These are phyloP conservation scores for Collybia mongolica DNA, from an alignment of 768 basidiomycete species.

Conservation along the genomic window DNA sequence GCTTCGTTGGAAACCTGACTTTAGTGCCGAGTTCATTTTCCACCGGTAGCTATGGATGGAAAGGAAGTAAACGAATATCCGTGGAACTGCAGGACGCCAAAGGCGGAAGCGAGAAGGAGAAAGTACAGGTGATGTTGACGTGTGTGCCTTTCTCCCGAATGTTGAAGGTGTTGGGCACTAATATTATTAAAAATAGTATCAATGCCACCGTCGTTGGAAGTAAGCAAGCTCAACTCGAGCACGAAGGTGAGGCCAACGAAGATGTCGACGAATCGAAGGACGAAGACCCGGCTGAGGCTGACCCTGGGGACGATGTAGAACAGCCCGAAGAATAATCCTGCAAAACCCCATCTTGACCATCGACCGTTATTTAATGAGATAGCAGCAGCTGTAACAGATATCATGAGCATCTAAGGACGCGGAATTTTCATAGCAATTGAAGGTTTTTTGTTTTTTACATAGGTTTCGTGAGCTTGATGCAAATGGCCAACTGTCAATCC, in stretches of 20 bases:
- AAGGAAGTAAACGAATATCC: constrained; percentile 65
- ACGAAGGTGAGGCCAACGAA: constrained; percentile 30
- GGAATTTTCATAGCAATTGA: too few species aligned
- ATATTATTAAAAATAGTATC: constrained; percentile 40
- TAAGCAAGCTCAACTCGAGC: constrained; percentile 47
- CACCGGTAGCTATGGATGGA: constrained; percentile 87
- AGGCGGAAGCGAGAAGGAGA: constrained; percentile 52
- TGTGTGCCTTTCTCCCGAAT: constrained; percentile 34
- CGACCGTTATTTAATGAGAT: neutral
- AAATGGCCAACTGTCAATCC: too few species aligned
- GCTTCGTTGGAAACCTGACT: constrained; percentile 55
- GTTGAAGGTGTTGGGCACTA: neutral
- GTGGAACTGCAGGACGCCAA: constrained; percentile 60
- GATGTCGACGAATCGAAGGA: constrained; percentile 22
- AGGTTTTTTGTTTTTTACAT: too few species aligned
- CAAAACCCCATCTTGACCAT: neutral
- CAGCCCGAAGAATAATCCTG: constrained; percentile 16
- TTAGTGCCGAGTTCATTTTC: constrained; percentile 60
- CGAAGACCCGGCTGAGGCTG: constrained; percentile 13
- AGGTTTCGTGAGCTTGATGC: too few species aligned
- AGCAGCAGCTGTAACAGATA: neutral
- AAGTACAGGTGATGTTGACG: constrained; percentile 74
- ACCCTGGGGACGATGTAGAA: constrained; percentile 24
- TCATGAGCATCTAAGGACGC: too few species aligned
- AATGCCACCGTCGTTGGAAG: constrained; percentile 78